Conservation (phyloP, 2,329 filamentous ascomycete species). For the Aspergillus sp. region DNA sequence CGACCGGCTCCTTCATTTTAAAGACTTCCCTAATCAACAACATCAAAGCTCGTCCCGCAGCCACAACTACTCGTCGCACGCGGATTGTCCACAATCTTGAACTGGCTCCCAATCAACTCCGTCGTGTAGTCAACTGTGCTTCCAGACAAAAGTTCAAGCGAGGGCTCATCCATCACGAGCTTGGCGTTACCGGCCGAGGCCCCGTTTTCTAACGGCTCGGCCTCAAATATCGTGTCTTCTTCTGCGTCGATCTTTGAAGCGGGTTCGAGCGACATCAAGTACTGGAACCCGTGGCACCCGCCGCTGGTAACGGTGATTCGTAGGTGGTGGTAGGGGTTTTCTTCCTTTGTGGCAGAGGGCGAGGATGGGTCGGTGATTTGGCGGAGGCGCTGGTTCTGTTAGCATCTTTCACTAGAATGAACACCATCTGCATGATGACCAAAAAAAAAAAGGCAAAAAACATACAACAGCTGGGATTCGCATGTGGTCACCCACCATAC, state of each 20-base stretch:
- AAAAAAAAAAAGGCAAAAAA: constrained; percentile 31
- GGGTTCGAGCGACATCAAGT: constrained; percentile 80
- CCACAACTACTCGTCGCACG: constrained; percentile 90
- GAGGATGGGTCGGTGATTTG: constrained; percentile 65
- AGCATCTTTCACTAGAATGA: background rate
- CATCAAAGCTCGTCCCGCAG: constrained; percentile 96
- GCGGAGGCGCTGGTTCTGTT: constrained; percentile 58
- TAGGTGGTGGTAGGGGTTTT: constrained; percentile 79
- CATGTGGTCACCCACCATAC: constrained; percentile 50
- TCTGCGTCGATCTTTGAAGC: constrained; percentile 59
- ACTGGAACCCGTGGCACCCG: constrained; percentile 97
- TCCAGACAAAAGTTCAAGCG: constrained; percentile 82
- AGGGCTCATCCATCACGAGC: constrained; percentile 84
- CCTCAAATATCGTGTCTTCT: constrained; percentile 87
- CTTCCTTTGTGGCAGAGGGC: constrained; percentile 34
- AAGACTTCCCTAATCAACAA: constrained; percentile 57
- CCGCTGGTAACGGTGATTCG: constrained; percentile 90
- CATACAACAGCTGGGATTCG: constrained; percentile 48
- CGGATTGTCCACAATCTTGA: constrained; percentile 95
- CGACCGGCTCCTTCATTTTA: background rate
- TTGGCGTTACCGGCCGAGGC: constrained; percentile 61
- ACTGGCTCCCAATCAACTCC: constrained; percentile 92
- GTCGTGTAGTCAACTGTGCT: constrained; percentile 96
- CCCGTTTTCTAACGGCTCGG: constrained; percentile 42
- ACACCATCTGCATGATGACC: constrained; percentile 1